Evolutionary conservation across 768 basidiomycete genomes (phyloP).

Genomic region (Saitozyma podzolica): DNA sequence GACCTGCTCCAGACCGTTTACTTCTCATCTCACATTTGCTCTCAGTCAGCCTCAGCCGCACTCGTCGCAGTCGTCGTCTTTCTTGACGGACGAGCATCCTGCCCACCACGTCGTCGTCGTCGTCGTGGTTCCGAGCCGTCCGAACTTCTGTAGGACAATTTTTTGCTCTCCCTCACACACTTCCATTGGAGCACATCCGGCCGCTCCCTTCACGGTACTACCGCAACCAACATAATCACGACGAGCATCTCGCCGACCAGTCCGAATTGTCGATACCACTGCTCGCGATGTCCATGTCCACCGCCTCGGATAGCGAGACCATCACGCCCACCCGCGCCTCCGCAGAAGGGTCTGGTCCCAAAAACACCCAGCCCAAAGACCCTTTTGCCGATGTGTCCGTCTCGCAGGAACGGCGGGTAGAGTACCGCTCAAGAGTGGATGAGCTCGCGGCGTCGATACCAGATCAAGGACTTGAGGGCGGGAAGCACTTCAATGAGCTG

Average conservation of each 20-base stretch:
- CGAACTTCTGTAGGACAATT: not conserved
- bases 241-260: not conserved
- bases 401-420: not conserved
- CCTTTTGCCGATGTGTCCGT: not conserved
- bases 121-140: no score
- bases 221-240: not conserved
- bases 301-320: not conserved
- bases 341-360: not conserved
- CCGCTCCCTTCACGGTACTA: not conserved
- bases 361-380: not conserved
- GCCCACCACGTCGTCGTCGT: no score
- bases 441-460: constrained; percentile 17
- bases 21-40: no score
- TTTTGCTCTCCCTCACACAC: constrained; percentile 9
- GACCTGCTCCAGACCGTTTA: no score
- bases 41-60: no score
- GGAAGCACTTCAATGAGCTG: constrained; percentile 23
- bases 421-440: not conserved
- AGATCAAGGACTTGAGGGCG: constrained; percentile 15
- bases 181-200: constrained; percentile 9
- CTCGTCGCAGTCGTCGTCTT: no score
- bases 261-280: not conserved
- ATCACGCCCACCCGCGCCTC: no score
- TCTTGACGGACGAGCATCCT: no score
- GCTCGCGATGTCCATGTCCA: not conserved